phyloP scores from a whole-genome alignment of 148 eudicot species.

The Cornus suecica region DNA sequence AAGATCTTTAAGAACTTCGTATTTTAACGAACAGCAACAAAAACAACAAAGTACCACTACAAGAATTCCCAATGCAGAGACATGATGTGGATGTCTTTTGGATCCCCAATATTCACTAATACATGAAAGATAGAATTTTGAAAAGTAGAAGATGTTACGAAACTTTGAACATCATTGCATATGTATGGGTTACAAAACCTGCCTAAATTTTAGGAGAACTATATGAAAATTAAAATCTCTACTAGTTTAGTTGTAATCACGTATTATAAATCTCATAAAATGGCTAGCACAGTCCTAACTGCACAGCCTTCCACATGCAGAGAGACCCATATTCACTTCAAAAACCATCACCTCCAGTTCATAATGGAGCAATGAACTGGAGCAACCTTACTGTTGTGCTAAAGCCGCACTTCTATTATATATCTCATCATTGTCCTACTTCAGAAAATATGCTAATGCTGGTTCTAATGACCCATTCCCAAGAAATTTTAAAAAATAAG shows the following conservation, averaged over 20 bases:
- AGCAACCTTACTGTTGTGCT: no score
- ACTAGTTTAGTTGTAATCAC: background rate
- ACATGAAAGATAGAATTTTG: background rate
- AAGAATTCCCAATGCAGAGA: background rate
- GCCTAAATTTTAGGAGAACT: background rate
- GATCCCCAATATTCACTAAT: background rate
- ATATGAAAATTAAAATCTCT: background rate
- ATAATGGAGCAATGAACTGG: no score
- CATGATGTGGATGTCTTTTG: background rate
- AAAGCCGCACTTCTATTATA: no score
- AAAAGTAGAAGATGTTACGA: background rate
- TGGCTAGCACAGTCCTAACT: background rate
- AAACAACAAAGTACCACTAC: background rate
- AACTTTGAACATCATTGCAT: background rate
- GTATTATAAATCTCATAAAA: no score
- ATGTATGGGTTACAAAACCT: background rate
- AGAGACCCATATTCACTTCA: no score
- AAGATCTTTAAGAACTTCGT: background rate
- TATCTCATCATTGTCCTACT: no score
- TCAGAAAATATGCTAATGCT: no score
- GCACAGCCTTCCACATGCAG: no score
- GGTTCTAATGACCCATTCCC: no score
- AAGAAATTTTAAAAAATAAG: no score
- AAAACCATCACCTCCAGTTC: no score
- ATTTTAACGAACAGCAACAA: background rate